Evolutionary conservation across 176 grass and related monocot species (phyloP).

Genomic region (Saccharum spontaneum): DNA sequence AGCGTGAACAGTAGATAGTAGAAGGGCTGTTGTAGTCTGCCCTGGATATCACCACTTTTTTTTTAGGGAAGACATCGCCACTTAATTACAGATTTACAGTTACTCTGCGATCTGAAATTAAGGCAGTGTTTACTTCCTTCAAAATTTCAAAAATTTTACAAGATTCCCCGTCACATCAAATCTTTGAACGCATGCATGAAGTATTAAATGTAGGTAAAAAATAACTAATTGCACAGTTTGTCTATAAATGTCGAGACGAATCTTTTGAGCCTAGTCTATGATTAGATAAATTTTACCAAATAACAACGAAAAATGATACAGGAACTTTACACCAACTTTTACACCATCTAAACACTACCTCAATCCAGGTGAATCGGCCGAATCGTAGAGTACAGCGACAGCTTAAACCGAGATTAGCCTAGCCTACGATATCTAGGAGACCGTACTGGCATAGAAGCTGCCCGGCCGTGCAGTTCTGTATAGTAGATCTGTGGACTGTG

Average conservation of each 20-base stretch:
- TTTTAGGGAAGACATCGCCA: neutral
- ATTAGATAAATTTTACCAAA: too few relatives aligned
- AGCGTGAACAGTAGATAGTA: conserved; percentile 10
- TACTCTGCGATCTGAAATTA: neutral
- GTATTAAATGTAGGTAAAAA: too few relatives aligned
- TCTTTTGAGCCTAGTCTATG: too few relatives aligned
- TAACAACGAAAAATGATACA: too few relatives aligned
- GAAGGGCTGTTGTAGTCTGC: neutral
- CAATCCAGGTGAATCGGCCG: neutral
- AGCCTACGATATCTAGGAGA: neutral
- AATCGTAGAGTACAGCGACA: neutral
- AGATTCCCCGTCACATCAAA: too few relatives aligned
- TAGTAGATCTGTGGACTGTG: neutral
- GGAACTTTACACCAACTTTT: too few relatives aligned
- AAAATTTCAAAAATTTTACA: too few relatives aligned
- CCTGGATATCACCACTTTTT: neutral
- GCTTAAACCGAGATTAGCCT: neutral
- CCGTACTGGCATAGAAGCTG: neutral
- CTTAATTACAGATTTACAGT: neutral
- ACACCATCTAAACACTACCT: too few relatives aligned
- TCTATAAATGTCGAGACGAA: too few relatives aligned
- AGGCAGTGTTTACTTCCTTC: too few relatives aligned
- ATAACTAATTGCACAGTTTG: too few relatives aligned
- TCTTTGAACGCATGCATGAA: too few relatives aligned
- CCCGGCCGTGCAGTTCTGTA: neutral